phyloP scores from a whole-genome alignment of 192 early-diverging fungal genomes.

The Gamsiella multidivaricata region DNA sequence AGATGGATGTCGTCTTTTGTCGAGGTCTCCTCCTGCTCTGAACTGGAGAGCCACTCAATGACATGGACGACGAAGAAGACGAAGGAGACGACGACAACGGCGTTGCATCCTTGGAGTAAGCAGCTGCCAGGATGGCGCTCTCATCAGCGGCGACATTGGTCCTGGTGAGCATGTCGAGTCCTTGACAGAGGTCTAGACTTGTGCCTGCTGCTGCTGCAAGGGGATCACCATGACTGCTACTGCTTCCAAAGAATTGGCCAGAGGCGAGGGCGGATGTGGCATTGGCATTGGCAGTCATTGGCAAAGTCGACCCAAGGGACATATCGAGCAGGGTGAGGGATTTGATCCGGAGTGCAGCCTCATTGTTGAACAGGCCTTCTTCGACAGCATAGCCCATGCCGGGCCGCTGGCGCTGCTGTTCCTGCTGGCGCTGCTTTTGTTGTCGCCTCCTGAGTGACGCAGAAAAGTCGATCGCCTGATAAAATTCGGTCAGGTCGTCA shows the following conservation, averaged over 20 bases:
- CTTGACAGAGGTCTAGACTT: slow-evolving; percentile 29
- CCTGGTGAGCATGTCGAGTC: slow-evolving; percentile 25
- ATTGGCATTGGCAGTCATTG: background rate
- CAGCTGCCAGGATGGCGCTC: background rate
- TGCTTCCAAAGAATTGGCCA: slow-evolving; percentile 45
- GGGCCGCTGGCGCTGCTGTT: slow-evolving; percentile 5
- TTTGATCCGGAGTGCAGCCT: slow-evolving; percentile 49
- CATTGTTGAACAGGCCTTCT: slow-evolving; percentile 42
- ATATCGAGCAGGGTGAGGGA: slow-evolving; percentile 45
- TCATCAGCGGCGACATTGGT: slow-evolving; percentile 10
- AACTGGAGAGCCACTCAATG: background rate
- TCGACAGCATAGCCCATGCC: slow-evolving; percentile 38
- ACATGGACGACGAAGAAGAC: slow-evolving; percentile 3
- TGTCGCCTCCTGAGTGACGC: slow-evolving; percentile 26
- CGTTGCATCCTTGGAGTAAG: slow-evolving; percentile 15
- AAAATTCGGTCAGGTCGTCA: slow-evolving; percentile 42
- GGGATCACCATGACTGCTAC: slow-evolving; percentile 3
- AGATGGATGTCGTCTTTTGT: slow-evolving; percentile 50
- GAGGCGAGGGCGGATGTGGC: background rate
- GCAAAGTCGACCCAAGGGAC: slow-evolving; percentile 23
- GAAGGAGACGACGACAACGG: slow-evolving; percentile 3
- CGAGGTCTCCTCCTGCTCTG: slow-evolving; percentile 28
- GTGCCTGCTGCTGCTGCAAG: slow-evolving; percentile 9
- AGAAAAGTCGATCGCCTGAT: slow-evolving; percentile 50
- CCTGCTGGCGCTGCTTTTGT: slow-evolving; percentile 34